Evolutionary conservation across 1,284 basidiomycete genomes (phyloP), one percentile per base, ranked within the genome.

Genomic region (Termitomyces sp.): DNA sequence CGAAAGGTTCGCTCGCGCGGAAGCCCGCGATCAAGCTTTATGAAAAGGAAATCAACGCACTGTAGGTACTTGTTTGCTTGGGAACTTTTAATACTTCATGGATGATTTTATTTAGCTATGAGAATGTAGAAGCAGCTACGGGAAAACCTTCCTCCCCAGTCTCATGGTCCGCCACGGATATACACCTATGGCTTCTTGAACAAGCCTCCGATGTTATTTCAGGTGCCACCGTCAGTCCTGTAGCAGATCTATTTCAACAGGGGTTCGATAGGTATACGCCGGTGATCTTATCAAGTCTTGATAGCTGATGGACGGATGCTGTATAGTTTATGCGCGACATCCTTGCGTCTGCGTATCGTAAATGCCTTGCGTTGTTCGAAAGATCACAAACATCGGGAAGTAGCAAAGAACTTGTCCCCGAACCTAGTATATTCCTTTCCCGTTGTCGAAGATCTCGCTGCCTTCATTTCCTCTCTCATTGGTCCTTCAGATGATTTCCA

Each of bases 1-100:
- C 61, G 3, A 75, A 76, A 57, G 72, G 72, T 0, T 72, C 72
- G 0, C 63, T 75, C 3, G 66, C 69, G 64, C 62, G 70, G 13
- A 74, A 76, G 52, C 61, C 65, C 5, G 68, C 72, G 0, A 46
- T 77, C 28, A 48, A 53, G 1, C 31, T 56, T 1, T 77, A 73
- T 55, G 60, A 65, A 1, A 36, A 51, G 1, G 74, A 76, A 49
- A 75, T 77, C 17, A 61, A 72, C 9, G 62, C 58, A 2, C 46
- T 74, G 72, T 75, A 56, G 42, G 68, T 62, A n/a, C 7, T 34
- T 9, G 21, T 30, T 46, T 17, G 7, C 3, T 17, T 3, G 3
- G 10, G 31, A 24, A 33, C 2, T 10, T 41, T 19, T 15, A n/a
- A 17, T 1, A 15, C 4, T n/a, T 12, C 17, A 50, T 13, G 5